Evolutionary conservation across 345 rosid species (phyloP).

Genomic region (Citrus glauca): DNA sequence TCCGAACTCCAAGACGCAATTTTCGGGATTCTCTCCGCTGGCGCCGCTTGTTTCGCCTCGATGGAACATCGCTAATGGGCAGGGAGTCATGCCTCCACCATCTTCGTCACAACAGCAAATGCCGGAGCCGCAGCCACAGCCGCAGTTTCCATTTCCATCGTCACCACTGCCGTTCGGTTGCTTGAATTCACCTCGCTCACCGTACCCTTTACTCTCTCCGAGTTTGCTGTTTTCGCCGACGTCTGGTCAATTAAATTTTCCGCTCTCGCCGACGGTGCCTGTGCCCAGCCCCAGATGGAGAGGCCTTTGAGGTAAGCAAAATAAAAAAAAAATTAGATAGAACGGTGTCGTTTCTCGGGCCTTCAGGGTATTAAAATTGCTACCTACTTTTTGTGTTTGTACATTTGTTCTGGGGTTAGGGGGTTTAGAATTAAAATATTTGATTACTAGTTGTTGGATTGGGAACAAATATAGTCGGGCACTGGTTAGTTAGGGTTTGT

Average conservation of each 20-base stretch:
- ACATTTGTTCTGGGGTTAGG: slow-evolving; percentile 16
- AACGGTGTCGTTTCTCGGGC: neutral
- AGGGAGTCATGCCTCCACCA: neutral
- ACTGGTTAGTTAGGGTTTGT: neutral
- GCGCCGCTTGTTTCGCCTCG: slow-evolving; percentile 67
- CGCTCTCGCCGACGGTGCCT: slow-evolving; percentile 68
- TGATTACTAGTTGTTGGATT: slow-evolving; percentile 16
- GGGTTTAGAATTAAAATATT: slow-evolving; percentile 5
- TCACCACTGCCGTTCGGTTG: slow-evolving; percentile 67
- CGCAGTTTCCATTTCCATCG: slow-evolving; percentile 40
- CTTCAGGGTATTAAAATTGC: neutral
- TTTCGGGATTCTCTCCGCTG: slow-evolving; percentile 61
- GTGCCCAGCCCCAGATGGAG: slow-evolving; percentile 68
- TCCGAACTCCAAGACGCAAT: slow-evolving; percentile 37
- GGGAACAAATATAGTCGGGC: neutral
- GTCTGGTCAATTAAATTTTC: slow-evolving; percentile 53
- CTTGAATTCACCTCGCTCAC: slow-evolving; percentile 69
- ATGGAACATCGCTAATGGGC: slow-evolving; percentile 34
- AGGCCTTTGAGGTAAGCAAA: slow-evolving; percentile 34
- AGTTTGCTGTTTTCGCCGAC: slow-evolving; percentile 58
- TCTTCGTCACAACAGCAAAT: slow-evolving; percentile 2
- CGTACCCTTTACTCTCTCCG: slow-evolving; percentile 61
- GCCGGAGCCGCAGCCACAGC: slow-evolving; percentile 13
- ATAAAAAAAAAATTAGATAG: neutral
- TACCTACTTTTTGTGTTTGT: neutral